Base-by-base conservation (phyloP, 192 early-diverging fungal genomes). In the Rhizophagus sp. region DNA sequence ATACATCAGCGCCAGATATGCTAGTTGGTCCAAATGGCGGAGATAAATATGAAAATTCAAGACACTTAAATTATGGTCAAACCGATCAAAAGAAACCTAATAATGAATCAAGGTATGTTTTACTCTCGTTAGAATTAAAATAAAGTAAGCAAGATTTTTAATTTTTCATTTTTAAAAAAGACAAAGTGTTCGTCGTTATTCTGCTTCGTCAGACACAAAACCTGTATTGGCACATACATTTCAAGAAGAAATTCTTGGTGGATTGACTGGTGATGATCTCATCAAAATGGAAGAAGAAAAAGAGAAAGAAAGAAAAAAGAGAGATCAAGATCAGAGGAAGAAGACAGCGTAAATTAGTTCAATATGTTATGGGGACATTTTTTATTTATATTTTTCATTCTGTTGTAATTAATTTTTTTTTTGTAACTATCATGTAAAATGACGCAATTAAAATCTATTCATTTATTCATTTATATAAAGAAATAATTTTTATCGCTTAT, bases 31-130 rank as follows among this genome's bases (percentile, higher is more conserved):
- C 67, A 19, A 34, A 27, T 11, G 36, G 10, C 17, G 27, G 17
- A 36, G 67, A 69, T 13, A 19, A 36, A n/a, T 69, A 69, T 69
- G 67, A 69, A 2, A 30, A 69, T 69, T 19, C 67, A 34, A 69
- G 67, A 39, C 67, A 69, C 15, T 39, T 69, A 39, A 69, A 69
- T 19, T 69, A 69, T 69, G 27, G 67, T 39, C 67, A 69, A 39
- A 27, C 65, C 25, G 30, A 66, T 33, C 30, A 36, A 33, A 68
- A 69, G 3, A 33, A 69, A 69, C 27, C 27, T 15, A 15, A 30
- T 30, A 30, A 69, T 17, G 67, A 69, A 22, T 22, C 19, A n/a
- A 19, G 4, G 52, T 57, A 57, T 22, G 52, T 22, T 57, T 22
- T 57, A 22, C 22, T 57, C 11, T 13, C 11, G 11, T 1, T 47